A percentile compares a stretch with the other conserved stretches of the same genome.
These are phyloP conservation scores for Kodamaea sp. DNA, from an alignment of 1,139 yeast genomes.

Conservation along the genomic window DNA sequence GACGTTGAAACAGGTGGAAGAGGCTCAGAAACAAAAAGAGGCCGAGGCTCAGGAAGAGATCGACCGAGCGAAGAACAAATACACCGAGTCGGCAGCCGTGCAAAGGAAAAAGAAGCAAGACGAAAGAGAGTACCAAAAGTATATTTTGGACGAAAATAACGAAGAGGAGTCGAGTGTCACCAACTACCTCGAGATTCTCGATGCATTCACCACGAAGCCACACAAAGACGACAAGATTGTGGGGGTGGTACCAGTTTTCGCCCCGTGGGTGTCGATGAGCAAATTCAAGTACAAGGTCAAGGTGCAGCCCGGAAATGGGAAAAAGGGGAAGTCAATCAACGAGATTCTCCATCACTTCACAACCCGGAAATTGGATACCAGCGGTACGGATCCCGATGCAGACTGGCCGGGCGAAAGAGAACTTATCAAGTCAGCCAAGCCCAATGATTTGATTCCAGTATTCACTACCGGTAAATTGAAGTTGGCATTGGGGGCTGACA, in stretches of 20 bases:
- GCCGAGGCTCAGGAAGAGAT: constrained; percentile 25
- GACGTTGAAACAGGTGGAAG: constrained; percentile 68
- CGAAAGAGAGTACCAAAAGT: constrained; percentile 52
- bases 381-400: constrained; percentile 49
- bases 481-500: constrained; percentile 23
- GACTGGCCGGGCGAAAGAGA: constrained; percentile 78
- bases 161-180: constrained; percentile 35
- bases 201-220: constrained; percentile 45
- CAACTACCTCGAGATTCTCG: constrained; percentile 42
- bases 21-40: constrained; percentile 27
- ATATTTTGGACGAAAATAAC: constrained; percentile 36
- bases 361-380: constrained; percentile 54
- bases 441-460: constrained; percentile 43
- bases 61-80: constrained; percentile 29
- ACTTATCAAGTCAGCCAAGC: constrained; percentile 56
- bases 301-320: constrained; percentile 81
- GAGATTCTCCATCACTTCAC: constrained; percentile 66
- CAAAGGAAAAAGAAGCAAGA: constrained; percentile 24
- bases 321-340: constrained; percentile 83
- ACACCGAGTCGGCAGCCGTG: constrained; percentile 17
- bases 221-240: constrained; percentile 42
- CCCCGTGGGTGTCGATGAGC: constrained; percentile 83
- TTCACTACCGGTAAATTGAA: constrained; percentile 45
- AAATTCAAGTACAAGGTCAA: constrained; percentile 83
- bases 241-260: constrained; percentile 83